Evolutionary conservation across 345 rosid genomes (phyloP).

Genomic region (Trapa bicornis): DNA sequence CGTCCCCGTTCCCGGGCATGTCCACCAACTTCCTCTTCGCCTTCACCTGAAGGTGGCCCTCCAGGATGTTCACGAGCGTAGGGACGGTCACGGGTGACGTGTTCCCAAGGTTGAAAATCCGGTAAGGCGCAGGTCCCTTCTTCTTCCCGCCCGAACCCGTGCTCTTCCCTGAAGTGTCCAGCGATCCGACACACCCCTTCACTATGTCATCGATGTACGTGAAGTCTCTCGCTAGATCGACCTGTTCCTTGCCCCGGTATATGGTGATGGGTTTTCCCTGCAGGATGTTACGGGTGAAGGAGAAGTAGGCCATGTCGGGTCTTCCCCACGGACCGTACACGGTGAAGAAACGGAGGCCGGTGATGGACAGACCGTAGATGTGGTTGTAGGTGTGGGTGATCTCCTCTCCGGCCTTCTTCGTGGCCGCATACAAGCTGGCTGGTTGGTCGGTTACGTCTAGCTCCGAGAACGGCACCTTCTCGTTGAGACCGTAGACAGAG

Average conservation of each 20-base stretch:
- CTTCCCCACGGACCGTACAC: constrained; percentile 32
- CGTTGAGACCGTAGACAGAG: constrained; percentile 28
- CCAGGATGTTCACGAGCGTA: constrained; percentile 20
- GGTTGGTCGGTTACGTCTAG: constrained; percentile 17
- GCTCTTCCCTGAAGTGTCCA: constrained; percentile 23
- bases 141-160: constrained; percentile 29
- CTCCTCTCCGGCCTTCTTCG: constrained; percentile 30
- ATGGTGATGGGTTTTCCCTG: constrained; percentile 28
- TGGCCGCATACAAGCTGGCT: constrained; percentile 24
- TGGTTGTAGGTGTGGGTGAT: constrained; percentile 27
- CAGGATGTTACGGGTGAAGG: constrained; percentile 18
- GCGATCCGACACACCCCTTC: constrained; percentile 22
- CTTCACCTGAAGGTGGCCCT: constrained; percentile 22
- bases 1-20: constrained; percentile 33
- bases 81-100: constrained; percentile 31
- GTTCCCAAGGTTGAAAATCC: constrained; percentile 25
- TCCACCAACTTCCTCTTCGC: constrained; percentile 22
- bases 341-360: constrained; percentile 27
- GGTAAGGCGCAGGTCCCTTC: constrained; percentile 21
- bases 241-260: constrained; percentile 23
- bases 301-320: constrained; percentile 31
- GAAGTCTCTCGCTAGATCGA: constrained; percentile 27
- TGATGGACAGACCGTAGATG: constrained; percentile 25
- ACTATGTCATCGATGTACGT: constrained; percentile 27
- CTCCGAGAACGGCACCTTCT: constrained; percentile 20